phyloP scores from a whole-genome alignment of 1,284 basidiomycete species.

The Cystobasidiaceae sp. region DNA sequence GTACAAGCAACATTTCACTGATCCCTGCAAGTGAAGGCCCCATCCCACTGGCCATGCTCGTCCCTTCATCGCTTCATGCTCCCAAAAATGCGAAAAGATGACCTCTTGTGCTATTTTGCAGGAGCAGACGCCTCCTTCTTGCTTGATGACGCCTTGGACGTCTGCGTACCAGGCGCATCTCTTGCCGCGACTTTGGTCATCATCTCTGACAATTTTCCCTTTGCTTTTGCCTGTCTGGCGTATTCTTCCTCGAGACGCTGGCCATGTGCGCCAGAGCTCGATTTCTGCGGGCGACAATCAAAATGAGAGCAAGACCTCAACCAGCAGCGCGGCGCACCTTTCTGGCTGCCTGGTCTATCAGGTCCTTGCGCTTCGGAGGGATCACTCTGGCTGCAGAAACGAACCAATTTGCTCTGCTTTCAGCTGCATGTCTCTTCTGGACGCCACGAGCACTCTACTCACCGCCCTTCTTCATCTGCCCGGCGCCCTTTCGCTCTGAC shows the following conservation, averaged over 20 bases:
- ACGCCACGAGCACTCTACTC: background rate
- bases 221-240: slow-evolving; percentile 11
- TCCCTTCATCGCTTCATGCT: background rate
- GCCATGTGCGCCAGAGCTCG: background rate
- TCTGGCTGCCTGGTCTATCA: slow-evolving; percentile 15
- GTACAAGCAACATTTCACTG: background rate
- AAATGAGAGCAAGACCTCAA: background rate
- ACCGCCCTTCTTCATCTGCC: slow-evolving; percentile 28
- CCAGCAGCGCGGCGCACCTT: background rate
- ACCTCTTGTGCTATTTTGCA: background rate
- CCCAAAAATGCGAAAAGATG: background rate
- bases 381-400: slow-evolving; percentile 1
- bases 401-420: background rate
- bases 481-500: slow-evolving; percentile 6
- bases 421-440: background rate
- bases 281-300: background rate
- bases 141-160: background rate
- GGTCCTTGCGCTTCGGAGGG: slow-evolving; percentile 24
- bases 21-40: background rate
- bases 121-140: background rate
- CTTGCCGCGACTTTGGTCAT: slow-evolving; percentile 21
- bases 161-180: slow-evolving; percentile 11
- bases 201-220: slow-evolving; percentile 17
- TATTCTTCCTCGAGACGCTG: slow-evolving; percentile 22
- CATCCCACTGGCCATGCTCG: background rate